These are phyloP conservation scores for Metroxylon sagu DNA, from an alignment of 176 grass and related monocot genomes.

Conservation along the genomic window DNA sequence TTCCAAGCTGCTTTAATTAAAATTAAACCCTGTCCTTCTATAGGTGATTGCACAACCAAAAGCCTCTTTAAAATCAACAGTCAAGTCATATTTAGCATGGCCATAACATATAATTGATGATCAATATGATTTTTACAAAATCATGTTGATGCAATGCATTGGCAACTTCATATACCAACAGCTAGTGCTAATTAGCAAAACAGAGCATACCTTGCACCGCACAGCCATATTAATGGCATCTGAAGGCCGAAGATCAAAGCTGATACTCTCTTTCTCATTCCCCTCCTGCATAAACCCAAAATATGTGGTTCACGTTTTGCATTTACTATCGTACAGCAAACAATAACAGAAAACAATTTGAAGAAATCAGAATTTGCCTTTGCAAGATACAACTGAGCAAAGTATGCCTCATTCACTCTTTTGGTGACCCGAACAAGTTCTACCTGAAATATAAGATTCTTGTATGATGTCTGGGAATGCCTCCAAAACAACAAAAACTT, in stretches of 20 bases:
- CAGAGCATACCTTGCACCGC: constrained; percentile 68
- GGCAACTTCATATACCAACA: too few relatives aligned
- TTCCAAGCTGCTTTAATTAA: too few relatives aligned
- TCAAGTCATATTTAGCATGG: too few relatives aligned
- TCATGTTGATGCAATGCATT: too few relatives aligned
- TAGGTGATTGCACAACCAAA: too few relatives aligned
- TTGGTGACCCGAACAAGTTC: constrained; percentile 81
- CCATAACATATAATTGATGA: too few relatives aligned
- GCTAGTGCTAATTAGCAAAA: neutral
- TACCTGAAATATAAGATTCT: constrained; percentile 37
- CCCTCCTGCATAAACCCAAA: constrained; percentile 35
- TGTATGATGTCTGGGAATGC: neutral
- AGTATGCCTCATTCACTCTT: constrained; percentile 88
- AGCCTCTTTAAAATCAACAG: too few relatives aligned
- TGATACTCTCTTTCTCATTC: constrained; percentile 53
- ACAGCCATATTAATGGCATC: constrained; percentile 95
- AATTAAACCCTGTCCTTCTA: too few relatives aligned
- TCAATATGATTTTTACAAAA: too few relatives aligned
- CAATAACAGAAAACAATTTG: neutral
- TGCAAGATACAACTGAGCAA: constrained; percentile 68
- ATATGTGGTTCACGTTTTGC: constrained; percentile 17
- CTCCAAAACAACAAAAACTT: neutral
- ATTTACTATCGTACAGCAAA: neutral
- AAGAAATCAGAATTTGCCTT: constrained; percentile 33
- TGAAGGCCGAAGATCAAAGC: constrained; percentile 80